These are phyloP conservation scores for Nemania abortiva DNA, from an alignment of 2,329 filamentous ascomycete species.

Conservation along the genomic window DNA sequence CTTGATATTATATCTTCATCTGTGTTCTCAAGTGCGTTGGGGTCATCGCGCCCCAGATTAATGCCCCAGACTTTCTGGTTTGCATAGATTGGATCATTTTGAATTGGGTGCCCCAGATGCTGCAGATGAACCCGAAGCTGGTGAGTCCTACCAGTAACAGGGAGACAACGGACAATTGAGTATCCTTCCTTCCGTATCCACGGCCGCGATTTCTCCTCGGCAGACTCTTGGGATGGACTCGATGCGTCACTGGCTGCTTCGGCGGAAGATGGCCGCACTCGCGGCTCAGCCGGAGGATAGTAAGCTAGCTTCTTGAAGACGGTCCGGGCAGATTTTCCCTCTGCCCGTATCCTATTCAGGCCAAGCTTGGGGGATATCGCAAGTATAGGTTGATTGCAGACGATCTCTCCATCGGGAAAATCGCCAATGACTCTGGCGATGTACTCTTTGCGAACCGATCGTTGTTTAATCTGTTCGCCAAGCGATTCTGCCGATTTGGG, in stretches of 20 bases:
- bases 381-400: conserved; percentile 94
- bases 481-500: conserved; percentile 82
- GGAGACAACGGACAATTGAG: conserved; percentile 93
- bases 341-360: conserved; percentile 92
- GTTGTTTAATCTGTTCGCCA: conserved; percentile 78
- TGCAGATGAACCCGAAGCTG: conserved; percentile 96
- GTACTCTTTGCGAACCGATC: conserved; percentile 95
- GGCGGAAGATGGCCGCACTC: conserved; percentile 25
- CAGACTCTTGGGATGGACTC: conserved; percentile 36
- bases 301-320: conserved; percentile 95
- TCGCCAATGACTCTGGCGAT: conserved; percentile 89
- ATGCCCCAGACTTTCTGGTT: conserved; percentile 93
- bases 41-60: conserved; percentile 75
- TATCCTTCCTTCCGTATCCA: conserved; percentile 78
- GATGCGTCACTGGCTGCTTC: conserved; percentile 25
- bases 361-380: conserved; percentile 95
- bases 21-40: conserved; percentile 75
- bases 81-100: conserved; percentile 97
- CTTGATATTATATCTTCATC: conserved; percentile 92
- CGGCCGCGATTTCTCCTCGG: conserved; percentile 51
- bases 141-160: conserved; percentile 93
- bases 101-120: conserved; percentile 92
- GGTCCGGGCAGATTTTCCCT: conserved; percentile 88
- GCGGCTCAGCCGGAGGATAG: conserved; percentile 69
- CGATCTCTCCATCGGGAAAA: conserved; percentile 90